Evolutionary conservation across 2,329 filamentous ascomycete genomes (phyloP), one percentile per base, ranked within the genome.

Genomic region (Sporothrix mexicana): DNA sequence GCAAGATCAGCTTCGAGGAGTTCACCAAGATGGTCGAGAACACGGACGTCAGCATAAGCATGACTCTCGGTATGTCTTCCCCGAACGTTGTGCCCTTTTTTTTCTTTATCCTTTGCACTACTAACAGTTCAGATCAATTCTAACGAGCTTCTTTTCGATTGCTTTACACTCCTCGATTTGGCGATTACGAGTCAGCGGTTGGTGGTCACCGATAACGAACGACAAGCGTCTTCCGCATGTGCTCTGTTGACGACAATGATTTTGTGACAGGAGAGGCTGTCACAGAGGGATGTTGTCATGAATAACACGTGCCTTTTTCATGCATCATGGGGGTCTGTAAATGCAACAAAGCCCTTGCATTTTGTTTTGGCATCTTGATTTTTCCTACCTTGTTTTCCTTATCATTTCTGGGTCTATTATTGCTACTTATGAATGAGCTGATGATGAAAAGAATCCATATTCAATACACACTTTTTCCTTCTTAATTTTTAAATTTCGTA

Each of bases 21-120:
- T 99, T 99, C 81, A 95, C 91, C 74, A 94, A 96, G 85, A 98
- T 99, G 95, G 96, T 99, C 69, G 95, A 98, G 88, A 97, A 92
- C 81, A 98, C 95, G 72, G 90, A 92, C 79, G 87, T 92, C 77
- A 91, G 88, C 84, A 90, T 91, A 87, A 92, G 89, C 84, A 91
- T 92, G 90, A 92, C 90, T 77, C 84, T 92, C 79, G 89, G 90
- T 90, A 43, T 1, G 73, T 74, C 12, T 23, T 5, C 41, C 4
- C 13, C 13, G 20, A 9, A 10, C 10, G 20, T 20, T 53, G 15
- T 13, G 3, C 30, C 51, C 17, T 51, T 55, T 13, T 49, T 36
- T 4, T 2, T 49, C 23, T 36, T n/a, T 7, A 7, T 55, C 10
- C 25, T 2, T 5, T 17, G 1, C n/a, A 3, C 25, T 6, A n/a